Evolutionary conservation across 176 grass and related monocot genomes (phyloP).

Genomic region (Canna indica): DNA sequence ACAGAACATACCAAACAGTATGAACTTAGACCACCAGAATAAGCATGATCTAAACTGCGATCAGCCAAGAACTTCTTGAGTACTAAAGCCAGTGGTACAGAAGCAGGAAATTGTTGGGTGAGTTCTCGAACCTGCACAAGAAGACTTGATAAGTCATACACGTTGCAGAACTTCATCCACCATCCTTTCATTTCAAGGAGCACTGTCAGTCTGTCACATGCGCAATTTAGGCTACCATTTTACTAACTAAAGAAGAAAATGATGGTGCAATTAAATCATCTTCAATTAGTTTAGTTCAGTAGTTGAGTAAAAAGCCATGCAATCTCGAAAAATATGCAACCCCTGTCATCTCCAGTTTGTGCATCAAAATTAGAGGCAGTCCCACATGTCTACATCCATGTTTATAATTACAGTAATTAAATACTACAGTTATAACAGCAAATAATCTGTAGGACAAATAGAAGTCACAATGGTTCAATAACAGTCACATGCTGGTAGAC

Average conservation of each 20-base stretch:
- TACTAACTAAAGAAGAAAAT: background rate
- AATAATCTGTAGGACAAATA: too few species aligned
- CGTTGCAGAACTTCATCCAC: background rate
- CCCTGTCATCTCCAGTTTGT: background rate
- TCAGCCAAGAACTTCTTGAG: constrained; percentile 95
- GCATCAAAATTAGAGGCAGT: background rate
- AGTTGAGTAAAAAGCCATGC: background rate
- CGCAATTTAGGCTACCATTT: background rate
- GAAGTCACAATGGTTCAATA: too few species aligned
- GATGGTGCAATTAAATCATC: background rate
- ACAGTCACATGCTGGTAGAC: too few species aligned
- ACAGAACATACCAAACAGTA: constrained; percentile 79
- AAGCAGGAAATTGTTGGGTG: constrained; percentile 77
- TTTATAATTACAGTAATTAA: background rate
- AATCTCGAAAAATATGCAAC: background rate
- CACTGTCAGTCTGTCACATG: background rate
- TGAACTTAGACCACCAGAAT: constrained; percentile 96
- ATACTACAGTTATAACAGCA: too few species aligned
- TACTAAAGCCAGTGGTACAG: constrained; percentile 79
- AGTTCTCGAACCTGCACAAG: constrained; percentile 70
- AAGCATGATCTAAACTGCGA: constrained; percentile 84
- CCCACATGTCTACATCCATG: background rate
- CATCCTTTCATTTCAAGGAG: background rate
- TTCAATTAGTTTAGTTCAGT: background rate
- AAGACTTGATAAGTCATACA: background rate